Conservation (phyloP, 1,284 basidiomycete species). For the Mycosarcoma maydis region DNA sequence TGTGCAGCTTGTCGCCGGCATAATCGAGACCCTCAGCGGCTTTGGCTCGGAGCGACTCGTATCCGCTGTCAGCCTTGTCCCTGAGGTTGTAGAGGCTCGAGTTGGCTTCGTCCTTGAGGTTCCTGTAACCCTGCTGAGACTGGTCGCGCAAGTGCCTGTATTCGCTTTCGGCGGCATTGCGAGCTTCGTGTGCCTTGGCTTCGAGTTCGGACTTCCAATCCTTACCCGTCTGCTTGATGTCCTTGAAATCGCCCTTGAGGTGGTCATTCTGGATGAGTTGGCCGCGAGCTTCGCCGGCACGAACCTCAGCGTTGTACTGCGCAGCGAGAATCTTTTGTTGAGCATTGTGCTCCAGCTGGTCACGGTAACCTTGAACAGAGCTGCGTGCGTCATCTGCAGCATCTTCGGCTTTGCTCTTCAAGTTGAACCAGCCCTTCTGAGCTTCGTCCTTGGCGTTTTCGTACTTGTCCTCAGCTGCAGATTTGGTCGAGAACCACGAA, state of each 20-base stretch:
- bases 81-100: conserved; percentile 32
- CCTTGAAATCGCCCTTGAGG: conserved; percentile 16
- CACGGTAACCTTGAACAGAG: conserved; percentile 14
- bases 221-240: conserved; percentile 37
- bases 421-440: conserved; percentile 38
- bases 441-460: conserved; percentile 36
- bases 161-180: conserved; percentile 31
- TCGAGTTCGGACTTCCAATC: conserved; percentile 42
- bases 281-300: conserved; percentile 26
- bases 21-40: conserved; percentile 43
- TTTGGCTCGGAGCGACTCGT: conserved; percentile 30
- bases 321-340: conserved; percentile 49
- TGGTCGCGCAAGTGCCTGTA: conserved; percentile 25
- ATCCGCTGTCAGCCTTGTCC: conserved; percentile 35
- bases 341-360: conserved; percentile 41
- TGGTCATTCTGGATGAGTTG: conserved; percentile 5
- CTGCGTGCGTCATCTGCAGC: conserved; percentile 20
- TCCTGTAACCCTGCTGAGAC: conserved; percentile 37
- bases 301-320: conserved; percentile 48
- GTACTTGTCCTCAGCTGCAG: conserved; percentile 25
- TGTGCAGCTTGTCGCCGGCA: conserved; percentile 40
- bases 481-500: conserved; percentile 31
- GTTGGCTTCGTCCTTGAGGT: conserved; percentile 39
- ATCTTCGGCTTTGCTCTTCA: conserved; percentile 42
- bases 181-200: conserved; percentile 29